Evolutionary conservation across 257 asterid genomes (phyloP), one percentile per base, ranked within the genome.

Genomic region (Lithospermum erythrorhizon): DNA sequence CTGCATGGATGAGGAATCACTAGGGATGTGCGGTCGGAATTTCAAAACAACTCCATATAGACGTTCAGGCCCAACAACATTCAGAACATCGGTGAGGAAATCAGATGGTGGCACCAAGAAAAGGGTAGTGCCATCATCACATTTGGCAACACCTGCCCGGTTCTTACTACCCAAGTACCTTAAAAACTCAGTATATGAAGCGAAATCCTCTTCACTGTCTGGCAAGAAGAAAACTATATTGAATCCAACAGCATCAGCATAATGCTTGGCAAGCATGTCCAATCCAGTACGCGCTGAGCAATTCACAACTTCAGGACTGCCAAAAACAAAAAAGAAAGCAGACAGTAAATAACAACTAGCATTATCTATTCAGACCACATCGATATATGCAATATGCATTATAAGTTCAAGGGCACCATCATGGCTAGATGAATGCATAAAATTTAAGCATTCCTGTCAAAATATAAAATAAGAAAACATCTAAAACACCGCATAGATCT

Each of bases 91-190:
- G 23, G 79, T 73, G 11, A 91, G 83, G 70, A 91, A 89, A 57
- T 82, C 90, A 27, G 98, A 91, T 23, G 98, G 98, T 61, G 98
- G 98, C 70, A 91, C 98, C 85, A 91, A 77, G 72, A 91, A 91
- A 51, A 91, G 70, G 19, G 95, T 91, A 61, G 97, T 84, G 49
- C 98, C 95, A 72, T 91, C 94, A 57, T 79, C 87, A 68, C 89
- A 91, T 80, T 86, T 91, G 6, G 95, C 98, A 11, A 91, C 98
- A 57, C 98, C 98, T 21, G 98, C 98, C 75, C 98, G 85, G 68
- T 82, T 83, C 66, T 78, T 86, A 30, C 94, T 75, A 35, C 95
- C 95, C 61, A 91, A 82, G 72, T 84, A 91, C 62, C 87, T 76
- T 68, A 91, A 69, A 63, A 91, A 91, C 77, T 91, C 97, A 0